Percentiles rank a stretch among this genome's conserved stretches.
Evolutionary conservation across 2,329 filamentous ascomycete genomes (phyloP).

Genomic region (Gnomoniopsis sp.): DNA sequence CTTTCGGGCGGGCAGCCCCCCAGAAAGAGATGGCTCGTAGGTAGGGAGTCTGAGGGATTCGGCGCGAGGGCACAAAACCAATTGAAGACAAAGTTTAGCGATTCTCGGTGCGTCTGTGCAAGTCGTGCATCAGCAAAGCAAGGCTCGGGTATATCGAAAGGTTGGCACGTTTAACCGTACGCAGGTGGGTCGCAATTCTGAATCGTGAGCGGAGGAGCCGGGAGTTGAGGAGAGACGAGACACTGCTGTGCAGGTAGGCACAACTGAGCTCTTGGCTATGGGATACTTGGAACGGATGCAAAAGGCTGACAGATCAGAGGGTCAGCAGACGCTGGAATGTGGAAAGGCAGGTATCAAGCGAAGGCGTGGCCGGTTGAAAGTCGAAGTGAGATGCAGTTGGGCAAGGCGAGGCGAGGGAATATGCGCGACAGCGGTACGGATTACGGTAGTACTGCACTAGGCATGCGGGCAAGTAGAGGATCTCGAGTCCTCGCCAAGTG

Average conservation of each 20-base stretch:
- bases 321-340: conserved; percentile 7
- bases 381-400: not conserved
- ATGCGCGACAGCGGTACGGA: conserved; percentile 8
- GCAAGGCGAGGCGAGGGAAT: conserved; percentile 9
- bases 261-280: not conserved
- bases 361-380: not conserved
- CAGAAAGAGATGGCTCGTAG: not conserved
- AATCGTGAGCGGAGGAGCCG: not conserved
- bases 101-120: not conserved
- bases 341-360: not conserved
- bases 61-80: not conserved
- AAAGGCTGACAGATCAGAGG: conserved; percentile 10
- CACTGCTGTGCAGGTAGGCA: not conserved
- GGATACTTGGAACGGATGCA: not conserved
- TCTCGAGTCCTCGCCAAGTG: not conserved
- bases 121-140: not conserved
- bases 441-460: not conserved
- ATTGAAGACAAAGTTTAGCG: not conserved
- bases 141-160: not conserved
- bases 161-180: not conserved
- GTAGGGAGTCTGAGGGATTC: not conserved
- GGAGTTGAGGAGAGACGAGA: not conserved
- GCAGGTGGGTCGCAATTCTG: not conserved
- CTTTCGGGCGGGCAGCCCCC: conserved; percentile 8
- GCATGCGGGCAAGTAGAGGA: not conserved